Percentiles rank a stretch among this genome's conserved stretches.
Conservation (phyloP, 805 yeast species). For the Ogataea saltuana region DNA sequence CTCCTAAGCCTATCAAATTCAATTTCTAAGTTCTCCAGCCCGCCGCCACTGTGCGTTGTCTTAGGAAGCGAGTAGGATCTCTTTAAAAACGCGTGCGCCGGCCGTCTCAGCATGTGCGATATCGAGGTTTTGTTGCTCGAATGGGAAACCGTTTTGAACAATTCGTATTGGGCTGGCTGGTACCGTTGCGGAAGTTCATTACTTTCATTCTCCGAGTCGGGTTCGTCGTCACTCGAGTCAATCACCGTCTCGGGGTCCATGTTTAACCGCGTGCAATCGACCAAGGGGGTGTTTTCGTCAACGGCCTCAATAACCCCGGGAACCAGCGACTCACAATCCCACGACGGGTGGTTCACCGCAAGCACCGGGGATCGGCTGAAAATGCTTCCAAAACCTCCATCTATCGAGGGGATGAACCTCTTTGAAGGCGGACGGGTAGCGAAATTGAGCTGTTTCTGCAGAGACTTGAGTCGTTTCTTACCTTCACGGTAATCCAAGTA, state of each 20-base stretch:
- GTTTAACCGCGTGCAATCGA: too few species aligned
- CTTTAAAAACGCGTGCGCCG: slow-evolving; percentile 22
- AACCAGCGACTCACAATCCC: slow-evolving; percentile 1
- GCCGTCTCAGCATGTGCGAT: slow-evolving; percentile 18
- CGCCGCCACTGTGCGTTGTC: not conserved
- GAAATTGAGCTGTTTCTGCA: slow-evolving; percentile 12
- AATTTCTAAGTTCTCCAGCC: slow-evolving; percentile 9
- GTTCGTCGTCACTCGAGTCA: too few species aligned
- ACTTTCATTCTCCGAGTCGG: too few species aligned
- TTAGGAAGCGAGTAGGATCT: slow-evolving; percentile 15
- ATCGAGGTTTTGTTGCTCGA: slow-evolving; percentile 12
- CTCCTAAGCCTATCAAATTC: slow-evolving; percentile 34
- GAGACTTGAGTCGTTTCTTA: slow-evolving; percentile 39
- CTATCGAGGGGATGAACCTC: too few species aligned
- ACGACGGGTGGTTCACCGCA: not conserved
- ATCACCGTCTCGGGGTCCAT: too few species aligned
- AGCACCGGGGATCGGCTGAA: not conserved
- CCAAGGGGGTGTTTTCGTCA: too few species aligned
- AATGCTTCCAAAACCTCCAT: not conserved
- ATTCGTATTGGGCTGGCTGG: slow-evolving; percentile 4
- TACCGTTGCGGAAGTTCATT: not conserved
- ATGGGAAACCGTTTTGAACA: slow-evolving; percentile 1
- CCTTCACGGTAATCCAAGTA: slow-evolving; percentile 69
- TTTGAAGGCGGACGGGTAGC: not conserved
- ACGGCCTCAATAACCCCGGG: not conserved